A percentile compares a stretch with the other conserved stretches of the same genome.
Conservation (phyloP, 1,284 basidiomycete species). For the Cystobasidiaceae sp. region DNA sequence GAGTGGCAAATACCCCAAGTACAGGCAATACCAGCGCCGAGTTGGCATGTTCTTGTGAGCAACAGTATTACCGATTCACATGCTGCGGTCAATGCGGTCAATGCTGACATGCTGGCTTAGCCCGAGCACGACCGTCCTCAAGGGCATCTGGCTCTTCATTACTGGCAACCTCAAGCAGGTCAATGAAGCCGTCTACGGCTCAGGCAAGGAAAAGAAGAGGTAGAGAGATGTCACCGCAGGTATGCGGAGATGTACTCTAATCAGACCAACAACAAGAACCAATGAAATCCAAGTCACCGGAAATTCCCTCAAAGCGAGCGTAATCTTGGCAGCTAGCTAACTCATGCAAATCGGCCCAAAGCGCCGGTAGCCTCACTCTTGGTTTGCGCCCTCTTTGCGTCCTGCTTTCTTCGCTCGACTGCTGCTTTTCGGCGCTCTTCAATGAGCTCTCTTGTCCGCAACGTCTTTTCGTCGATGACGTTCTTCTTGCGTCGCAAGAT, state of each 20-base stretch:
- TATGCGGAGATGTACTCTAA: too few species aligned
- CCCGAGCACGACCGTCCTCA: constrained; percentile 18
- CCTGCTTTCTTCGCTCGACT: constrained; percentile 1
- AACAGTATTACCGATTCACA: not conserved
- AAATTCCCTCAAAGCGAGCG: too few species aligned
- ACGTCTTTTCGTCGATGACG: constrained; percentile 78
- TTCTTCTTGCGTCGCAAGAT: constrained; percentile 81
- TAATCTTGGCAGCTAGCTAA: too few species aligned
- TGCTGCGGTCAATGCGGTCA: not conserved
- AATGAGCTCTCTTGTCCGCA: constrained; percentile 45
- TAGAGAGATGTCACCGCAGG: not conserved
- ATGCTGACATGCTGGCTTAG: too few species aligned
- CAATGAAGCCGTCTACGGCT: constrained; percentile 21
- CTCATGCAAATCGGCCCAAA: constrained; percentile 22
- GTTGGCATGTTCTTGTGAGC: constrained; percentile 39
- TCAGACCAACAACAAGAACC: too few species aligned
- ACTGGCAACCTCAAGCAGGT: constrained; percentile 20
- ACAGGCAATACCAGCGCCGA: constrained; percentile 37
- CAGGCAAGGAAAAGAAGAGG: constrained; percentile 8
- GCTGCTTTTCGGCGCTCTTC: constrained; percentile 7
- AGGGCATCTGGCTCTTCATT: constrained; percentile 24
- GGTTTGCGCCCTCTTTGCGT: not conserved
- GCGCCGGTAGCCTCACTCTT: constrained; percentile 12
- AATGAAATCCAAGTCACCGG: too few species aligned
- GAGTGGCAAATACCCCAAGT: constrained; percentile 30